Evolutionary conservation across 495 filamentous ascomycete genomes (phyloP), one percentile per base, ranked within the genome.

Genomic region (Talaromyces wortmannii): DNA sequence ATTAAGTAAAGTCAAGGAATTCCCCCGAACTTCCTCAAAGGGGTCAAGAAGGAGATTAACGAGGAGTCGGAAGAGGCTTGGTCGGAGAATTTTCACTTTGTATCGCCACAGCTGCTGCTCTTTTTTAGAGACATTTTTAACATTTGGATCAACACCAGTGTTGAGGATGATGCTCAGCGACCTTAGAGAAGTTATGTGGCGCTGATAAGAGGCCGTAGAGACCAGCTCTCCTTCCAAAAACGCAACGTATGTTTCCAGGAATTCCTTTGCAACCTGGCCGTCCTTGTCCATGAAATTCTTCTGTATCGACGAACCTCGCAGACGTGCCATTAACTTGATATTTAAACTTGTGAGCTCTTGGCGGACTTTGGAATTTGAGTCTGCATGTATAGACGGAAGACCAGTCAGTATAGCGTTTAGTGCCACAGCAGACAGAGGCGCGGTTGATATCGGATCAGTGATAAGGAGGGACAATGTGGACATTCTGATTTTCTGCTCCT

Each of bases 1-100:
- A 23, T 77, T 78, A 29, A 95, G 57, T 13, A 90, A 69, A 6
- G 72, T 70, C 0, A 83, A 67, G 6, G 94, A 81, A 2, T 73
- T 72, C 42, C 80, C 81, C 56, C 94, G 79, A 10, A 97, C 87
- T 71, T 98, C 94, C 57, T 98, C 94, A 61, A 92, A 98, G 0
- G 92, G 89, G 62, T 97, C 87, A 46, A 94, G 70, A 1, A 96
- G 61, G 8, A 94, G 80, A 65, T 97, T 90, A 5, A 91, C 61
- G 7, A 96, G 70, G 16, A 85, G 60, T 32, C 78, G 62, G 13
- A 78, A 59, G 46, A 83, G 59, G 3, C 58, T 60, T 0, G 60
- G 67, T n/a, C 76, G 76, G 32, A 88, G 78, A 48, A 91, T 76
- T 3, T 76, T 73, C n/a, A 79, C 46, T 18, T 77, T 67, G 32